Conservation (phyloP, 1,284 basidiomycete genomes). For the Ceratobasidium theobromae region DNA sequence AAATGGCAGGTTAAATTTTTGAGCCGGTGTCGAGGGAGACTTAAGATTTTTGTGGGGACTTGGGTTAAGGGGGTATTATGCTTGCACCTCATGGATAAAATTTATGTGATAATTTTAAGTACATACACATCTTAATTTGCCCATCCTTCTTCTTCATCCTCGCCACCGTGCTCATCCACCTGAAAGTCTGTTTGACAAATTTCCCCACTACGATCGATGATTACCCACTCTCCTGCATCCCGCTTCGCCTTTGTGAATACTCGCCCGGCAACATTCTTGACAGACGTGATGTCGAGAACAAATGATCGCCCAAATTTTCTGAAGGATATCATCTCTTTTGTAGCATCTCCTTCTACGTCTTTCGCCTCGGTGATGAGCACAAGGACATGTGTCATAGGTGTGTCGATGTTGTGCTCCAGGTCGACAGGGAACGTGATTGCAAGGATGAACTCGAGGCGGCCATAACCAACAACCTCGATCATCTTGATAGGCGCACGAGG, state of each 20-base stretch:
- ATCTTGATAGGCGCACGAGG: not conserved
- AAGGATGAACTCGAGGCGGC: slow-evolving; percentile 1
- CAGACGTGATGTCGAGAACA: not conserved
- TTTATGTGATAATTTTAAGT: too few relatives aligned
- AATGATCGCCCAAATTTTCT: not conserved
- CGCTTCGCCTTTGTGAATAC: not conserved
- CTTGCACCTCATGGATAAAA: too few relatives aligned
- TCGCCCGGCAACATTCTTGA: not conserved
- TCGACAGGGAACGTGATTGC: not conserved
- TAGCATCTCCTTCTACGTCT: not conserved
- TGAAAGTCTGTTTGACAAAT: not conserved
- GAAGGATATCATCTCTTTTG: not conserved
- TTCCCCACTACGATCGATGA: not conserved
- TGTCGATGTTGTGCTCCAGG: not conserved
- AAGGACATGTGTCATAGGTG: not conserved
- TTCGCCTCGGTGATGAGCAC: not conserved
- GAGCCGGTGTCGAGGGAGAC: too few relatives aligned
- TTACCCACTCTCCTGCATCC: not conserved
- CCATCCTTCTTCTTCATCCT: too few relatives aligned
- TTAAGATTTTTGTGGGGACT: too few relatives aligned
- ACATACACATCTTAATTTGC: too few relatives aligned
- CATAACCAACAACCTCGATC: not conserved
- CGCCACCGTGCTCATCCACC: not conserved
- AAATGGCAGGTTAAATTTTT: too few relatives aligned
- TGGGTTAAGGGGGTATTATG: too few relatives aligned